Evolutionary conservation across 2,329 filamentous ascomycete species (phyloP), one percentile per base, ranked within the genome.

Genomic region (Colletotrichum filicis): DNA sequence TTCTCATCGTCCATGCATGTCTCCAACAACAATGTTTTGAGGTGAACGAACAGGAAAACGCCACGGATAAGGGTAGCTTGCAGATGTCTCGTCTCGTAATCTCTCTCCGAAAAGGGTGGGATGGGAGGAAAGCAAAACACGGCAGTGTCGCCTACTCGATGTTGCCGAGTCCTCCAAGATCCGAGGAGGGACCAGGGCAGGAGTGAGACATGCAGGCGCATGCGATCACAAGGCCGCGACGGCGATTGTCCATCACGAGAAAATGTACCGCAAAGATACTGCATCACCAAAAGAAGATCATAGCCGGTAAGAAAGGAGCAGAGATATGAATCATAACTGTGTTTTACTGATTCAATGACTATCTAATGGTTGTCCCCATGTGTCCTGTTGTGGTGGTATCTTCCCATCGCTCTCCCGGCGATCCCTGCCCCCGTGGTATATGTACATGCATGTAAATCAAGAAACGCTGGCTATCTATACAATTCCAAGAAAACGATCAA

Each of bases 181-280:
- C 14, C 35, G 22, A 55, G 16, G 22, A 14, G 19, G 46, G 55
- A 57, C 61, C 61, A 26, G 56, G 30, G 42, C 19, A 16, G 4
- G n/a, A 32, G 56, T 73, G 70, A 73, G 66, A 73, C 70, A 73
- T 73, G 70, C 70, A 65, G 70, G 22, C 11, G 24, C 35, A 56
- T 49, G 46, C 59, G 46, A 60, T 66, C 70, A 73, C 70, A 61
- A 65, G 66, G 66, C 28, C 60, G 11, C 8, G 52, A 28, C 1
- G 49, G 35, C 37, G 19, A 4, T 8, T 8, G 16, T 28, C 30
- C 22, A 12, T 56, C 32, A 56, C 49, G 52, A 22, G 28, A 61
- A 37, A 49, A 49, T 49, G 42, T 19, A n/a, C 42, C 19, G 19
- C 19, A 49, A 49, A 49, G 19, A 49, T n/a, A 19, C n/a, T 46